phyloP scores from a whole-genome alignment of 441 rosid species.

The Codiaeum variegatum region DNA sequence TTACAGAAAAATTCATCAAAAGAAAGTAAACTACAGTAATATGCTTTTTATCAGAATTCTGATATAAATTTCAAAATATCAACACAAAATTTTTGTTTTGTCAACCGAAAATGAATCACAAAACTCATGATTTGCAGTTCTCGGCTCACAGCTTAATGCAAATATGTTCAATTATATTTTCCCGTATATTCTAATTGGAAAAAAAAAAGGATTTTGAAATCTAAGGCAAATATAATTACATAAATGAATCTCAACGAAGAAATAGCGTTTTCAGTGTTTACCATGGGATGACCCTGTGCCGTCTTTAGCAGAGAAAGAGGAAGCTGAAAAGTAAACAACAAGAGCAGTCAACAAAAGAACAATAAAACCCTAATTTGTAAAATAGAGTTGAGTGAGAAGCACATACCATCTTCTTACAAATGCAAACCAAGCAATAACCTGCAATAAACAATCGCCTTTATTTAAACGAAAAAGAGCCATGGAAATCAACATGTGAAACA shows the following conservation, averaged over 20 bases:
- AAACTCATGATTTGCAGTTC: background rate
- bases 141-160: background rate
- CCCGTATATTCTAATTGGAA: background rate
- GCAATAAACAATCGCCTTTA: background rate
- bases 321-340: background rate
- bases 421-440: background rate
- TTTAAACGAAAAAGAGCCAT: background rate
- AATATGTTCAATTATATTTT: background rate
- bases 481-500: background rate
- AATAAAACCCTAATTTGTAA: background rate
- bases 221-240: no score
- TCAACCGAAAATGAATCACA: background rate
- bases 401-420: conserved; percentile 2
- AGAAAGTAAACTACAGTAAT: background rate
- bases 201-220: background rate
- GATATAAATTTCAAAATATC: background rate
- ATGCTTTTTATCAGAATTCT: background rate
- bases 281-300: background rate
- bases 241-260: background rate
- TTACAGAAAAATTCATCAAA: background rate
- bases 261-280: background rate
- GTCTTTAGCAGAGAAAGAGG: conserved; percentile 4
- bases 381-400: background rate
- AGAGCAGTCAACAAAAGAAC: background rate
- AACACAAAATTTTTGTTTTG: background rate